phyloP scores from a whole-genome alignment of 1,139 yeast species.

The Taphrina flavorubra region DNA sequence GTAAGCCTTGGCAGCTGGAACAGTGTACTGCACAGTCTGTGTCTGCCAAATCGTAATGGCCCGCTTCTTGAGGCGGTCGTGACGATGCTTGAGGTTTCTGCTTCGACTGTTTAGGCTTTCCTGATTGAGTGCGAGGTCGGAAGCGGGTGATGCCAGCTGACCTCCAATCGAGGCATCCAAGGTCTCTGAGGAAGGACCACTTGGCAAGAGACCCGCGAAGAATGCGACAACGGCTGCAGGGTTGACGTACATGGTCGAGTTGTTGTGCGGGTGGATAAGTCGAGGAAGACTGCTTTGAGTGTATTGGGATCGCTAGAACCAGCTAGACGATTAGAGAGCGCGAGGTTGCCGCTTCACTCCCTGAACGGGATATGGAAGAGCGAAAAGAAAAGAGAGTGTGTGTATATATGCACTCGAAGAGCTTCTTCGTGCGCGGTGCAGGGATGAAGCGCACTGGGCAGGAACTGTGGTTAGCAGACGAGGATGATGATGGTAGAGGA shows the following conservation, averaged over 20 bases:
- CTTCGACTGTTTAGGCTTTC: slow-evolving; percentile 14
- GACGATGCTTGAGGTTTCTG: slow-evolving; percentile 18
- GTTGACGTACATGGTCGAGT: slow-evolving; percentile 22
- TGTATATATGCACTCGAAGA: slow-evolving; percentile 6
- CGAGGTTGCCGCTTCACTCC: too few relatives aligned
- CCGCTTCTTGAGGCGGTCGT: slow-evolving; percentile 34
- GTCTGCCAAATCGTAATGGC: slow-evolving; percentile 38
- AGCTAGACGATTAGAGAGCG: neutral
- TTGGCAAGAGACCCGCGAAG: slow-evolving; percentile 11
- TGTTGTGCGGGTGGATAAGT: neutral
- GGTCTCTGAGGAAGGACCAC: slow-evolving; percentile 3
- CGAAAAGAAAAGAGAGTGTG: neutral
- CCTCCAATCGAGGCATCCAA: slow-evolving; percentile 13
- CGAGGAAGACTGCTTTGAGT: neutral
- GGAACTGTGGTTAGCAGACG: neutral
- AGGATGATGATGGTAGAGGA: neutral
- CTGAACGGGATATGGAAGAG: too few relatives aligned
- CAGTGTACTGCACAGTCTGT: slow-evolving; percentile 35
- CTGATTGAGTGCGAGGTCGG: slow-evolving; percentile 9
- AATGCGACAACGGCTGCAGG: slow-evolving; percentile 29
- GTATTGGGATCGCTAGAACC: slow-evolving; percentile 10
- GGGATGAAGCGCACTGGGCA: neutral
- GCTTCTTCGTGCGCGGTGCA: neutral
- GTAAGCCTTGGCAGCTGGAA: slow-evolving; percentile 27
- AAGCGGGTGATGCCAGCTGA: slow-evolving; percentile 1